These are phyloP conservation scores for Viridothelium virens DNA, from an alignment of 495 filamentous ascomycete genomes.

Conservation along the genomic window DNA sequence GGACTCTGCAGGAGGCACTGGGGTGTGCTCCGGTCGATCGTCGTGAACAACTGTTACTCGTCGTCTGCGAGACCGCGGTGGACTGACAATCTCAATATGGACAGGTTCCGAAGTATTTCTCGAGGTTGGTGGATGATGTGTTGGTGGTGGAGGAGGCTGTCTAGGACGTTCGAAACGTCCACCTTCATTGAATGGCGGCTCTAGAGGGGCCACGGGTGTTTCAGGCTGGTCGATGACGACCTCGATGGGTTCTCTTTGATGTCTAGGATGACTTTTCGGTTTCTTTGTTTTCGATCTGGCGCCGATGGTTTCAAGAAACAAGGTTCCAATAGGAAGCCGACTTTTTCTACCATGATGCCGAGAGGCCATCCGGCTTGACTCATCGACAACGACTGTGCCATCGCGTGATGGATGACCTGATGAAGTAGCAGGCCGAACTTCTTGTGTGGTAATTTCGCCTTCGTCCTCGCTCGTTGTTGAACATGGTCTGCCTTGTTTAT, in stretches of 20 bases:
- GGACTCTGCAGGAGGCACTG: not conserved
- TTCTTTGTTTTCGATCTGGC: slow-evolving; percentile 1
- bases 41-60: not conserved
- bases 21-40: not conserved
- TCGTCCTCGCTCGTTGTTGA: not conserved
- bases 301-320: slow-evolving; percentile 6
- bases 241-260: not conserved
- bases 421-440: not conserved
- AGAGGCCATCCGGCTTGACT: not conserved
- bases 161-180: not conserved
- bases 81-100: not conserved
- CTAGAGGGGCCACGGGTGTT: not conserved
- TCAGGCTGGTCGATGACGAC: slow-evolving; percentile 6
- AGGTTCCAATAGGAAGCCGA: not conserved
- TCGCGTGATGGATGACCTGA: slow-evolving; percentile 6
- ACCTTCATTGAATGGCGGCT: not conserved
- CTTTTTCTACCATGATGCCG: not conserved
- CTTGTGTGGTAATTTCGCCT: not conserved
- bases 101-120: not conserved
- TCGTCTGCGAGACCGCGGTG: not conserved
- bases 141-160: slow-evolving; percentile 4
- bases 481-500: not conserved
- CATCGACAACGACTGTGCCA: not conserved
- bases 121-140: slow-evolving; percentile 1
- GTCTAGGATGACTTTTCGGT: not conserved